Percentiles rank a stretch among this genome's conserved stretches.
These are phyloP conservation scores for Poronia punctata DNA, from an alignment of 495 filamentous ascomycete genomes.

Conservation along the genomic window DNA sequence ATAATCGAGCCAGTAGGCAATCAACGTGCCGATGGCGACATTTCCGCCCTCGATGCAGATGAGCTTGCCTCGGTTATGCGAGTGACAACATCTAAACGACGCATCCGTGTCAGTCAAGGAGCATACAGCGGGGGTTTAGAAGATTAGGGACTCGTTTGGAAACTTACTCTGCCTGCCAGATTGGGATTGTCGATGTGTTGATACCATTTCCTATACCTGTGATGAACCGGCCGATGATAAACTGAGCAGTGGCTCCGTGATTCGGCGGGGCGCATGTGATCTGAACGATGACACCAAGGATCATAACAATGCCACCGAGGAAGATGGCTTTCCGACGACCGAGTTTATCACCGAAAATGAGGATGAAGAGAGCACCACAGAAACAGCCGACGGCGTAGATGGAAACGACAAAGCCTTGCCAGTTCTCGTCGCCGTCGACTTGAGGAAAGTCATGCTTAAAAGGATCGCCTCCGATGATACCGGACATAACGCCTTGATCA, in stretches of 20 bases:
- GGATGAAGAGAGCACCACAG: slow-evolving; percentile 55
- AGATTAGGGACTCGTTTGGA: slow-evolving; percentile 39
- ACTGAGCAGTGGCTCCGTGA: slow-evolving; percentile 46
- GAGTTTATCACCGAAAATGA: slow-evolving; percentile 62
- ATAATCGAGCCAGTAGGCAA: slow-evolving; percentile 73
- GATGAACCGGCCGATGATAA: slow-evolving; percentile 61
- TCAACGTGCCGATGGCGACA: slow-evolving; percentile 63
- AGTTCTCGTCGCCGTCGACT: slow-evolving; percentile 31
- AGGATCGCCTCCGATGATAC: slow-evolving; percentile 32
- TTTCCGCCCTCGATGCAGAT: slow-evolving; percentile 72
- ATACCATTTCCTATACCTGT: slow-evolving; percentile 68
- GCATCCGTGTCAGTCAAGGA: slow-evolving; percentile 6
- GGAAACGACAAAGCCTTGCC: slow-evolving; percentile 69
- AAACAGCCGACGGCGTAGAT: slow-evolving; percentile 64
- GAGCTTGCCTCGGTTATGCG: slow-evolving; percentile 62
- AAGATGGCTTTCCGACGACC: slow-evolving; percentile 65
- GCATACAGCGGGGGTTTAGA: too few relatives aligned
- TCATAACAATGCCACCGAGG: slow-evolving; percentile 59
- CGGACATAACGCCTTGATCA: slow-evolving; percentile 44
- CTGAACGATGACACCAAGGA: slow-evolving; percentile 61
- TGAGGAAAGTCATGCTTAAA: slow-evolving; percentile 34
- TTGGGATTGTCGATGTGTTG: slow-evolving; percentile 66
- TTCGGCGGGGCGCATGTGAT: slow-evolving; percentile 38
- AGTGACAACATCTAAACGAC: slow-evolving; percentile 52
- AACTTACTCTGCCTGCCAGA: slow-evolving; percentile 63